Base-by-base conservation (phyloP, 768 basidiomycete genomes). In the Panaeolus papilionaceus region DNA sequence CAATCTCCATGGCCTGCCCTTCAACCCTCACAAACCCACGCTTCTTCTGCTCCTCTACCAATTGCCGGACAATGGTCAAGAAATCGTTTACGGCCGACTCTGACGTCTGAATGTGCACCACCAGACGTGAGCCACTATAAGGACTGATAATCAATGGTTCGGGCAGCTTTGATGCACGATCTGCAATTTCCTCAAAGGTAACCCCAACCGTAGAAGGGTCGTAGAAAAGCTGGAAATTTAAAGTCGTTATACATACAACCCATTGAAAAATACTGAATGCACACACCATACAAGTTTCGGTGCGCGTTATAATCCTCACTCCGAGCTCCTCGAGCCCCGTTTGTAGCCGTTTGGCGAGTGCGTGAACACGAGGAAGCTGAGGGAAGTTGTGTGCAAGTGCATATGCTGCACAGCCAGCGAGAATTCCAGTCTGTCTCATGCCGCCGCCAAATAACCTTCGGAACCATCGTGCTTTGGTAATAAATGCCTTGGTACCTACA, bases 381-480 rank as follows among this genome's bases (percentile, higher is more conserved):
- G 92, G 87, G 75, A 97, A 92, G 77, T 96, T 92, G 80, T 95
- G 79, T 7, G 91, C 90, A 64, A 98, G 81, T 12, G 94, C 94
- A 74, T 93, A 96, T n/a, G 94, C 92, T 2, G 93, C 94, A 9
- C 88, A 88, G 12, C 89, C 95, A 5, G 92, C 89, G 44, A 98
- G 82, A 44, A 91, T 82, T 61, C 97, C 96, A n/a, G 90, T 94
- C 80, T 99, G 97, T 37, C 97, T 87, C 89, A 98, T 94, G 45
- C 95, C 95, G 33, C 95, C 96, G 38, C 97, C 97, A 71, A 98
- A 96, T 26, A 95, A 83, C 81, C 98, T 99, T 65, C 96, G 85
- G 83, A 98, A 93, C 89, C 93, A 89, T n/a, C 92, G 87, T 1
- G 95, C 95, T 72, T 87, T 86, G 14, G 75, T 75, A 75, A 99